These are phyloP conservation scores for Trichophyton mentagrophytes DNA, from an alignment of 2,329 filamentous ascomycete genomes.

Conservation along the genomic window DNA sequence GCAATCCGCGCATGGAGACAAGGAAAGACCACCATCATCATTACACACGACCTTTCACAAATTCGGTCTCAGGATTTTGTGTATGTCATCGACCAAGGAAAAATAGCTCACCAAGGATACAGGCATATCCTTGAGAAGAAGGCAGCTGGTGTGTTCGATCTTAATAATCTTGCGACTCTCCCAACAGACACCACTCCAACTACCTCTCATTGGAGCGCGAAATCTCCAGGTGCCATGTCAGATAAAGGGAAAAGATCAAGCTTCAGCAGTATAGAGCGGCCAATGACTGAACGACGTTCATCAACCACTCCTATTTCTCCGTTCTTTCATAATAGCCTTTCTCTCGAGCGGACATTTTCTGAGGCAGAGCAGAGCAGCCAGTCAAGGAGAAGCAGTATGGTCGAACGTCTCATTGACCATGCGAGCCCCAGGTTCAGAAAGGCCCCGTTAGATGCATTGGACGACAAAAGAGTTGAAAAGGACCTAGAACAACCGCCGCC, in stretches of 20 bases:
- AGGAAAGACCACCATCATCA: conserved; percentile 78
- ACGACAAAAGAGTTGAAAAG: neutral
- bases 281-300: neutral
- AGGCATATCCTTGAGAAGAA: conserved; percentile 26
- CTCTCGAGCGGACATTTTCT: neutral
- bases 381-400: neutral
- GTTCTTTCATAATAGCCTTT: neutral
- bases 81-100: conserved; percentile 62
- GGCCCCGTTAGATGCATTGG: neutral
- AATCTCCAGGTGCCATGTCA: neutral
- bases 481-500: neutral
- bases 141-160: neutral
- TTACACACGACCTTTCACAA: conserved; percentile 77
- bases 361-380: neutral
- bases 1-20: conserved; percentile 63
- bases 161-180: neutral
- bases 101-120: conserved; percentile 56
- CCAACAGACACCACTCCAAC: neutral
- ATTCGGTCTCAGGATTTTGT: conserved; percentile 62
- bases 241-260: neutral
- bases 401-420: neutral
- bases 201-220: neutral
- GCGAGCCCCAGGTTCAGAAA: neutral
- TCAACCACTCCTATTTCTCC: conserved; percentile 1
- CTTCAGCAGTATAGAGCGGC: neutral